These are phyloP conservation scores for Spinellus fusiger DNA, from an alignment of 192 early-diverging fungal species.

Conservation along the genomic window DNA sequence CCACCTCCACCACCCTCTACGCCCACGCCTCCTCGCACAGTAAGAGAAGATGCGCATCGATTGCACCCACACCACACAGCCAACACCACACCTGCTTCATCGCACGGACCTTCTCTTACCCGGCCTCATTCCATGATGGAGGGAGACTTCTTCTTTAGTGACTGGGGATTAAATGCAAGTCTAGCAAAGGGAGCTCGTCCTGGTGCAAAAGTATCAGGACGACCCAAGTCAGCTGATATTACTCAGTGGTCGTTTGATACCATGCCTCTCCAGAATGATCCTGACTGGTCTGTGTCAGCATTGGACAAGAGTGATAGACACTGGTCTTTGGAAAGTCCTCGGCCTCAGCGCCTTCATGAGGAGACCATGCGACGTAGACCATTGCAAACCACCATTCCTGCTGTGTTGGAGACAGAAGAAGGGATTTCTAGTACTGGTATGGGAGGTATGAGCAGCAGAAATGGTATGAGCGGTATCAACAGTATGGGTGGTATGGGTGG, in stretches of 20 bases:
- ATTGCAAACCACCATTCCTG: not conserved
- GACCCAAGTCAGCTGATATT: slow-evolving; percentile 36
- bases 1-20: not conserved
- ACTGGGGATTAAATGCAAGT: slow-evolving; percentile 10
- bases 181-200: not conserved
- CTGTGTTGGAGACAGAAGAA: slow-evolving; percentile 22
- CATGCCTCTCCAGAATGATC: no score
- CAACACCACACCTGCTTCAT: not conserved
- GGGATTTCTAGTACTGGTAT: no score
- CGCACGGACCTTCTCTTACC: not conserved
- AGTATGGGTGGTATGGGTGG: no score
- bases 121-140: slow-evolving; percentile 30
- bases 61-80: no score
- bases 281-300: no score
- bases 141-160: slow-evolving; percentile 19
- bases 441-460: slow-evolving; percentile 10
- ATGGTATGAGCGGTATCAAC: no score
- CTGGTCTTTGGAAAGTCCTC: no score
- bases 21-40: no score
- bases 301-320: no score
- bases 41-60: no score
- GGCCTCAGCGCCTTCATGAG: slow-evolving; percentile 9
- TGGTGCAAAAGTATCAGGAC: not conserved
- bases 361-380: slow-evolving; percentile 15
- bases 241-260: slow-evolving; percentile 29